Percentiles rank a stretch among this genome's conserved stretches.
Conservation (phyloP, 2,329 filamentous ascomycete species). For the Aureobasidium sp. region DNA sequence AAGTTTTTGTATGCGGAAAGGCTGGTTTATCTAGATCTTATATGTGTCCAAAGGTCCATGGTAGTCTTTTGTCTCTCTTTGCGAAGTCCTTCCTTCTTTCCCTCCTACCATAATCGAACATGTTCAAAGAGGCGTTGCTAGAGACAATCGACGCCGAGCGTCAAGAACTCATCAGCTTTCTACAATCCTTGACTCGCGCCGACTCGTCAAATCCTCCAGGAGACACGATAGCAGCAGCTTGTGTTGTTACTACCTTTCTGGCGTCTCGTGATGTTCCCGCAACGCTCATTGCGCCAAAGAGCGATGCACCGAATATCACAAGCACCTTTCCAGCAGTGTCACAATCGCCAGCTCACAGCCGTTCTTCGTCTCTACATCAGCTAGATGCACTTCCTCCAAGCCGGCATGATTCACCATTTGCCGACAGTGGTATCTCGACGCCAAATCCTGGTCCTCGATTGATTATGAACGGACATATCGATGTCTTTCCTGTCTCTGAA, state of each 20-base stretch:
- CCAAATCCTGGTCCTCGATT: conserved; percentile 34
- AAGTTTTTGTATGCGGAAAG: conserved; percentile 9
- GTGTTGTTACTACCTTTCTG: conserved; percentile 37
- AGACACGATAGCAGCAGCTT: conserved; percentile 39
- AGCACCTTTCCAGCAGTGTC: conserved; percentile 31
- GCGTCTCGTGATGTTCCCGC: conserved; percentile 27
- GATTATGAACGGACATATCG: conserved; percentile 49
- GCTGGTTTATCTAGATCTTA: neutral
- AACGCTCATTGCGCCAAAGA: conserved; percentile 35
- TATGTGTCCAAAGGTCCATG: neutral
- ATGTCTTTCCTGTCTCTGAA: conserved; percentile 44
- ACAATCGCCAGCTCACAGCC: conserved; percentile 5
- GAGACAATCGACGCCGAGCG: conserved; percentile 31
- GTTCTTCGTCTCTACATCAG: neutral
- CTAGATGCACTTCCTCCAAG: conserved; percentile 16
- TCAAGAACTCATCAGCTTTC: conserved; percentile 32
- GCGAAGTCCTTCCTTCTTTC: neutral
- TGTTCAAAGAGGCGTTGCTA: conserved; percentile 30
- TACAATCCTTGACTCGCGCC: conserved; percentile 39
- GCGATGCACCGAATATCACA: conserved; percentile 40
- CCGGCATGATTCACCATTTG: neutral
- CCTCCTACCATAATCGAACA: neutral
- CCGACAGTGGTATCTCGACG: conserved; percentile 1
- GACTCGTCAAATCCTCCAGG: conserved; percentile 45
- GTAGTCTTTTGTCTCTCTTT: neutral